phyloP scores from a whole-genome alignment of 345 rosid species.

The Gossypium anomalum region DNA sequence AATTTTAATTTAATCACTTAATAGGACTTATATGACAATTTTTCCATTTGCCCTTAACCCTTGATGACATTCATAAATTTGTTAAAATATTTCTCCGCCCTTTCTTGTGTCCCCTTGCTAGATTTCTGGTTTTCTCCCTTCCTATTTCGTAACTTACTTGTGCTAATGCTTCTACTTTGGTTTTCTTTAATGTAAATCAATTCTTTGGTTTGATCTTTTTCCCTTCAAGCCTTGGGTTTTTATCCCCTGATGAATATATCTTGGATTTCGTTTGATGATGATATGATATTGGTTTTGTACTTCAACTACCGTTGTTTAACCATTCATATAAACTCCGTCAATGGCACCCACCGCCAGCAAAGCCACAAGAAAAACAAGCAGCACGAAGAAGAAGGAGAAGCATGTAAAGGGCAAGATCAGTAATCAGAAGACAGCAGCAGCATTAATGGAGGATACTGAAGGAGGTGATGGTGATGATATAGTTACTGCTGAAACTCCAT shows the following conservation, averaged over 20 bases:
- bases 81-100: not conserved
- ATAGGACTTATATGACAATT: not conserved
- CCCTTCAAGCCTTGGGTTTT: not conserved
- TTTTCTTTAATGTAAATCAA: not conserved
- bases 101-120: not conserved
- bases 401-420: constrained; percentile 21
- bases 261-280: not conserved
- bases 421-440: constrained; percentile 5
- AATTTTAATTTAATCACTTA: not conserved
- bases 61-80: not conserved
- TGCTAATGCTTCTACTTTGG: not conserved
- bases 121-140: not conserved
- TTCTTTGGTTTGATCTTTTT: not conserved
- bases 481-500: constrained; percentile 21
- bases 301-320: constrained; percentile 1
- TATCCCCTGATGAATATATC: not conserved
- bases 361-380: constrained; percentile 12
- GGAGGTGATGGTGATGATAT: constrained; percentile 5
- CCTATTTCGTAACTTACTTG: not conserved
- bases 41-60: not conserved
- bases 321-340: not conserved
- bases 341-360: constrained; percentile 40
- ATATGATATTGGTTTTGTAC: constrained; percentile 1
- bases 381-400: constrained; percentile 31
- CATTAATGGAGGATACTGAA: constrained; percentile 10